These are phyloP conservation scores for Geotrichum klebahnii DNA, from an alignment of 1,139 yeast genomes.

Conservation along the genomic window DNA sequence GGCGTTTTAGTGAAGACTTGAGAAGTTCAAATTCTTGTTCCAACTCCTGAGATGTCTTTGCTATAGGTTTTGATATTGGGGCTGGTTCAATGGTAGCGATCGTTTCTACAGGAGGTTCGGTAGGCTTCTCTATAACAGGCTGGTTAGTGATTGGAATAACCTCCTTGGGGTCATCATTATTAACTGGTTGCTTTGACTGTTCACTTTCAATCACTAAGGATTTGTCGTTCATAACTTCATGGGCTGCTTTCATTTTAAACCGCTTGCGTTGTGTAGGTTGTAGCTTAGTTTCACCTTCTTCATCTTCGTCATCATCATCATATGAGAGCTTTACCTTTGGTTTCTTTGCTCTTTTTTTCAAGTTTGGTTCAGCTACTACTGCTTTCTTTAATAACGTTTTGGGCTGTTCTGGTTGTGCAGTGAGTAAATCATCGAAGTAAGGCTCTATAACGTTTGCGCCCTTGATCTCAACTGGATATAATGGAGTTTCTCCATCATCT, in stretches of 20 bases:
- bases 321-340: slow-evolving; percentile 33
- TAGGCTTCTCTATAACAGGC: too few relatives aligned
- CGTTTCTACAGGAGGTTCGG: neutral
- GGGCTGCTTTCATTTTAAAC: slow-evolving; percentile 19
- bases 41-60: slow-evolving; percentile 6
- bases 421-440: slow-evolving; percentile 49
- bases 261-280: slow-evolving; percentile 6
- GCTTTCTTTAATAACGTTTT: slow-evolving; percentile 18
- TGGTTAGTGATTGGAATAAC: neutral
- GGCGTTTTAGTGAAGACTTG: slow-evolving; percentile 3
- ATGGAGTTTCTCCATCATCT: slow-evolving; percentile 48
- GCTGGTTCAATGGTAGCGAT: neutral
- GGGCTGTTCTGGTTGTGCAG: neutral
- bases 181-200: neutral
- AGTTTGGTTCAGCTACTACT: slow-evolving; percentile 24
- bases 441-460: slow-evolving; percentile 46
- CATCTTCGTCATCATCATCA: slow-evolving; percentile 27
- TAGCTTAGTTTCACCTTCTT: slow-evolving; percentile 17
- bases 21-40: slow-evolving; percentile 7
- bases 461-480: slow-evolving; percentile 51
- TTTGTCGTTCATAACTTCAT: slow-evolving; percentile 14
- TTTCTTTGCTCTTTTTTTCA: slow-evolving; percentile 27
- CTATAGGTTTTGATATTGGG: neutral
- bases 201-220: slow-evolving; percentile 3
- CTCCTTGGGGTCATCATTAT: neutral